A percentile compares a stretch with the other conserved stretches of the same genome.
These are phyloP conservation scores for Cucurbita argyrosperma DNA, from an alignment of 306 rosid genomes.

Conservation along the genomic window DNA sequence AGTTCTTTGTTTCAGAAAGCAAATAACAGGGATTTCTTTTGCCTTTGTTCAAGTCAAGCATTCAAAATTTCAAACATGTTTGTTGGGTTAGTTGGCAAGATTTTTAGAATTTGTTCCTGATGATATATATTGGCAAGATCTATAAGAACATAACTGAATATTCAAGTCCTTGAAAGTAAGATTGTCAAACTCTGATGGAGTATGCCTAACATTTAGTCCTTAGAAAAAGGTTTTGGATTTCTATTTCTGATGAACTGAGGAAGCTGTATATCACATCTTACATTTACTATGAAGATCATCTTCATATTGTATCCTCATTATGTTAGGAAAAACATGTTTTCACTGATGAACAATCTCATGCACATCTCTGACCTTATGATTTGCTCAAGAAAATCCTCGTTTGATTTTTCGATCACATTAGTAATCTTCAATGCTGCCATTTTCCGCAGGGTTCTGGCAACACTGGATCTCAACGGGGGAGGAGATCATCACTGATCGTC, in stretches of 20 bases:
- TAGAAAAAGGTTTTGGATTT: background rate
- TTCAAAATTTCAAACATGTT: background rate
- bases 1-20: background rate
- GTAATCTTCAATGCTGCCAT: slow-evolving; percentile 10
- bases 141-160: background rate
- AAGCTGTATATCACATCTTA: background rate
- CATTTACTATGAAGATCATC: background rate
- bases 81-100: background rate
- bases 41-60: background rate
- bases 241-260: background rate
- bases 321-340: background rate
- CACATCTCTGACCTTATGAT: background rate
- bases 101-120: background rate
- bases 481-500: slow-evolving; percentile 40
- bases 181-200: background rate
- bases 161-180: background rate
- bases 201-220: background rate
- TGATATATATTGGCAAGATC: background rate
- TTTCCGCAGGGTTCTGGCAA: slow-evolving; percentile 40
- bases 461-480: slow-evolving; percentile 30
- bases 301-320: background rate
- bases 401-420: background rate
- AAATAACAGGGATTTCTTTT: background rate
- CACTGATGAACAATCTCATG: background rate
- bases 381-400: background rate